Base-by-base conservation (phyloP, 768 basidiomycete species). In the Leccinum ochraceum region DNA sequence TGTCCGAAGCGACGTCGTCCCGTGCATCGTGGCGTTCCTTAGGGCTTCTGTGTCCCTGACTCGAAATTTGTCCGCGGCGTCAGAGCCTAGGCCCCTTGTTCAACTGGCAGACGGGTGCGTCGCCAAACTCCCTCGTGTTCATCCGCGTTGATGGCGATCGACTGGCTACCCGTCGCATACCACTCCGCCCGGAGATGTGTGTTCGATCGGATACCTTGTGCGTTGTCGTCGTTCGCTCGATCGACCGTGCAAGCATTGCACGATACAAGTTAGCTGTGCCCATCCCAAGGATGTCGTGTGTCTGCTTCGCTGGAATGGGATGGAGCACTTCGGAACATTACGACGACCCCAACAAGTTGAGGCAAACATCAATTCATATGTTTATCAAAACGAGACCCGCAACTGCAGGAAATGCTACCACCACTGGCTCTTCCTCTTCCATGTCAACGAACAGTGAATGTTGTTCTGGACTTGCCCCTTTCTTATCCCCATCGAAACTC, bases 401-500 rank as follows among this genome's bases (percentile, higher is more conserved):
- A 17, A 10, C 14, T 0, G 28, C 7, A 2, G 30, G 32, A 1
- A 24, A 20, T 22, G 16, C n/a, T 30, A 6, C 17, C 13, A 16
- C 22, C 8, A 17, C 13, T 3, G 50, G 7, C 10, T 13, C 56
- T 16, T 26, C 52, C 10, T 14, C 50, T 50, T 59, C 63, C 6
- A 56, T 58, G 5, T 63, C 62, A 14, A 64, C 54, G 16, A 53
- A 37, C 37, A 61, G 3, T 14, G 60, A 11, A 63, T 64, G 44
- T 39, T 22, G 49, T 9, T 67, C 66, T 34, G 63, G 26, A 57
- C 22, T 16, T 2, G 22, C 50, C 11, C 44, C 59, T 14, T 30
- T 48, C n/a, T 51, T 57, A 2, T 74, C 73, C 32, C 68, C 71
- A 14, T 74, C 73, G 1, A 74, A 73, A 55, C 64, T 74, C 0